A percentile compares a stretch with the other conserved stretches of the same genome.
These are phyloP conservation scores for Trypanosoma platydactyli DNA, from an alignment of 208 protist species.

Conservation along the genomic window DNA sequence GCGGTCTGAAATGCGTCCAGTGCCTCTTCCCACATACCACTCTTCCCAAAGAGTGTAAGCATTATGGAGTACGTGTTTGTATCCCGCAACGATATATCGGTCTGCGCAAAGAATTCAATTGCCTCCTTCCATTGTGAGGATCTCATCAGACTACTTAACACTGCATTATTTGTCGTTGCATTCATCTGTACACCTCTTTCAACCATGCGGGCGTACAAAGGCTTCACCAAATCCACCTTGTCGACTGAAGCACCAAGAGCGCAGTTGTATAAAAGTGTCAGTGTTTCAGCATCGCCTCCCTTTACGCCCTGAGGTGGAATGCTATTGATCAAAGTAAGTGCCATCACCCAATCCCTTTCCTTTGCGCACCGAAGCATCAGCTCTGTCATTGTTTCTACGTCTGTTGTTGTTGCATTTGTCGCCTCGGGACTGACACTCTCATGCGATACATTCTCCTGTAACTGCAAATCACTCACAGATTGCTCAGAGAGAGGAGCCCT, in stretches of 20 bases:
- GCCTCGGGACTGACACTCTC: neutral
- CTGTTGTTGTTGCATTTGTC: neutral
- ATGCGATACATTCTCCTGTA: neutral
- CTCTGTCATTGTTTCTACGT: conserved; percentile 49
- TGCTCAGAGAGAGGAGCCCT: conserved; percentile 45
- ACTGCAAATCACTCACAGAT: conserved; percentile 25
- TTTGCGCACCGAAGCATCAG: conserved; percentile 81
- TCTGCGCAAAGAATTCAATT: conserved; percentile 57
- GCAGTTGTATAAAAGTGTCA: conserved; percentile 91
- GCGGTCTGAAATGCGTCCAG: conserved; percentile 54
- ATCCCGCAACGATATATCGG: conserved; percentile 41
- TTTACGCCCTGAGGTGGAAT: conserved; percentile 27
- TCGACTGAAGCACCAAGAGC: conserved; percentile 77
- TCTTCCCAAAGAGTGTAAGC: conserved; percentile 74
- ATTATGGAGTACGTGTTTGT: conserved; percentile 76
- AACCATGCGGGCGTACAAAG: conserved; percentile 52
- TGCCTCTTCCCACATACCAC: conserved; percentile 63
- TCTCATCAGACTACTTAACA: conserved; percentile 73
- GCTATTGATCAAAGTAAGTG: conserved; percentile 43
- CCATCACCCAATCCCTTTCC: conserved; percentile 73
- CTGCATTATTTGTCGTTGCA: conserved; percentile 77
- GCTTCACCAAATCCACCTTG: conserved; percentile 46
- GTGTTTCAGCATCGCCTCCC: conserved; percentile 34
- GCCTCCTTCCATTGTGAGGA: conserved; percentile 53
- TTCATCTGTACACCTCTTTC: conserved; percentile 49